These are phyloP conservation scores for Aspergillus pseudoglaucus DNA, from an alignment of 2,329 filamentous ascomycete species.

Conservation along the genomic window DNA sequence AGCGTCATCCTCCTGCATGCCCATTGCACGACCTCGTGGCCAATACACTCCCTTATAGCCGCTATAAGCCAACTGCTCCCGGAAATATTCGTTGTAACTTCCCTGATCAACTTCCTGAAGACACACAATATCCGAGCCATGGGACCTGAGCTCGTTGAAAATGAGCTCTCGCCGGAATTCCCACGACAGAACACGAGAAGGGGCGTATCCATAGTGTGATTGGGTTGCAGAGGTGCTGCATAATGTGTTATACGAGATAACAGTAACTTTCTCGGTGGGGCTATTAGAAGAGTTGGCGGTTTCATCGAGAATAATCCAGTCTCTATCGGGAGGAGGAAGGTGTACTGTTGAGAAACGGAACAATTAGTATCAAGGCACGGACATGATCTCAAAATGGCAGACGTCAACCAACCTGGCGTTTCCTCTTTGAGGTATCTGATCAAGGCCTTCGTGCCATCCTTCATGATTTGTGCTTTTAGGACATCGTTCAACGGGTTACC, in stretches of 20 bases:
- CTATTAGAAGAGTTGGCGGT: slow-evolving; percentile 42
- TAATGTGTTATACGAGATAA: slow-evolving; percentile 91
- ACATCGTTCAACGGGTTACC: slow-evolving; percentile 77
- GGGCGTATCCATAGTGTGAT: slow-evolving; percentile 82
- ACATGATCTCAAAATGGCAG: slow-evolving; percentile 12
- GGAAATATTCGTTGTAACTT: slow-evolving; percentile 86
- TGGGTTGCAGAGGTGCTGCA: slow-evolving; percentile 89
- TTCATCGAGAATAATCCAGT: slow-evolving; percentile 67
- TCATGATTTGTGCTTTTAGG: slow-evolving; percentile 74
- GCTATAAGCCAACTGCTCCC: slow-evolving; percentile 73
- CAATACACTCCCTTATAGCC: slow-evolving; percentile 94
- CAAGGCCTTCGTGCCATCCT: slow-evolving; percentile 78
- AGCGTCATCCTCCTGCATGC: slow-evolving; percentile 84
- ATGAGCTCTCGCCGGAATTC: slow-evolving; percentile 79
- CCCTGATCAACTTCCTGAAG: slow-evolving; percentile 91
- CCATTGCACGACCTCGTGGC: slow-evolving; percentile 82
- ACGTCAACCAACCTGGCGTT: slow-evolving; percentile 63
- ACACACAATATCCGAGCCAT: slow-evolving; percentile 83
- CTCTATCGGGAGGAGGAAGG: slow-evolving; percentile 66
- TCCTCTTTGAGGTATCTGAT: slow-evolving; percentile 77
- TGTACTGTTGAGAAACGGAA: slow-evolving; percentile 53
- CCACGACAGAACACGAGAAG: slow-evolving; percentile 75
- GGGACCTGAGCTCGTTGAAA: slow-evolving; percentile 69
- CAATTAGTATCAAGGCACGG: slow-evolving; percentile 9
- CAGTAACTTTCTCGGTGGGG: slow-evolving; percentile 63